A percentile compares a stretch with the other conserved stretches of the same genome.
These are phyloP conservation scores for Melampsora larici-populina DNA, from an alignment of 1,284 basidiomycete genomes.

Conservation along the genomic window DNA sequence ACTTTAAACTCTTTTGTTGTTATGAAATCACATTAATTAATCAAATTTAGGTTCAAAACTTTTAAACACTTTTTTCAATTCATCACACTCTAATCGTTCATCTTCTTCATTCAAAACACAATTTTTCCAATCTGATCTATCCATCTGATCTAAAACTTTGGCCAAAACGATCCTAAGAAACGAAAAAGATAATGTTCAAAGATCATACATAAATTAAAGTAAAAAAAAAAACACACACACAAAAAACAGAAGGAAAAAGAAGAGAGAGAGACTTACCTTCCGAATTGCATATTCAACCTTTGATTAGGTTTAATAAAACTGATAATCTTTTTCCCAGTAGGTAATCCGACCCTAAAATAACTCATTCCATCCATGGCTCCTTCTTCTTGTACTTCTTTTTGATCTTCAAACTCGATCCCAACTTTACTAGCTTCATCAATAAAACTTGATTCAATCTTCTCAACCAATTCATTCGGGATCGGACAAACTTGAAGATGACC, in stretches of 20 bases:
- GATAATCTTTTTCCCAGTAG: slow-evolving; percentile 76
- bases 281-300: slow-evolving; percentile 86
- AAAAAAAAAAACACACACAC: slow-evolving; percentile 28
- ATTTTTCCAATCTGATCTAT: slow-evolving; percentile 83
- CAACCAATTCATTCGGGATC: slow-evolving; percentile 64
- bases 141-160: slow-evolving; percentile 66
- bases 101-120: slow-evolving; percentile 70
- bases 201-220: neutral
- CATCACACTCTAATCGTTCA: slow-evolving; percentile 70
- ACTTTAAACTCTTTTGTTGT: too few relatives aligned
- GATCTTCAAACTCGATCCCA: slow-evolving; percentile 23
- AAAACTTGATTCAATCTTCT: slow-evolving; percentile 69
- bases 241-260: neutral
- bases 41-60: slow-evolving; percentile 61
- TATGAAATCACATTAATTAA: neutral
- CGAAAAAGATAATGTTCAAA: slow-evolving; percentile 9
- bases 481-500: slow-evolving; percentile 86
- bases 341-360: slow-evolving; percentile 85
- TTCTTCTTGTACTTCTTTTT: slow-evolving; percentile 58
- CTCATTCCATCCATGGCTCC: slow-evolving; percentile 58
- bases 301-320: slow-evolving; percentile 73
- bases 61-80: slow-evolving; percentile 76
- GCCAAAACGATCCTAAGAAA: slow-evolving; percentile 70
- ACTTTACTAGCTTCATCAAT: slow-evolving; percentile 62
- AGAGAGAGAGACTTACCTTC: slow-evolving; percentile 61